These are phyloP conservation scores for Globisporangium uncinulatum DNA, from an alignment of 352 stramenopile species.

Conservation along the genomic window DNA sequence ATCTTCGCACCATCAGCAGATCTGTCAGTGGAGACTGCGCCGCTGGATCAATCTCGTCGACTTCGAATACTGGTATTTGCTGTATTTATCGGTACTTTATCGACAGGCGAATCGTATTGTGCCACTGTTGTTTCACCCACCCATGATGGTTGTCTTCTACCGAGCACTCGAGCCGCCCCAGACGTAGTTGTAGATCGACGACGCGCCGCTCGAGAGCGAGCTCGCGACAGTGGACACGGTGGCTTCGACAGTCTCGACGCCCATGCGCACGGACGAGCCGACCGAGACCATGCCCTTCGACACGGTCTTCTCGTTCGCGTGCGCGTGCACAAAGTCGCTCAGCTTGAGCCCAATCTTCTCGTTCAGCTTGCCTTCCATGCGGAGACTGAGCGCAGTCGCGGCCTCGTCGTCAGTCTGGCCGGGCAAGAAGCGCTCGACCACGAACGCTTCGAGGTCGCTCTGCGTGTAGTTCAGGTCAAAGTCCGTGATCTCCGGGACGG, in stretches of 20 bases:
- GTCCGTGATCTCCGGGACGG: slow-evolving; percentile 80
- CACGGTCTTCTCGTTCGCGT: slow-evolving; percentile 82
- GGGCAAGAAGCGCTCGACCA: slow-evolving; percentile 78
- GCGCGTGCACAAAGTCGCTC: slow-evolving; percentile 82
- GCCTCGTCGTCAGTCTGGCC: slow-evolving; percentile 80
- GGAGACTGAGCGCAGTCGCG: slow-evolving; percentile 69
- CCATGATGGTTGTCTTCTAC: background rate
- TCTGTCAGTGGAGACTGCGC: too few relatives aligned
- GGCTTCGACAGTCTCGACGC: slow-evolving; percentile 62
- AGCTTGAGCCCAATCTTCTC: slow-evolving; percentile 83
- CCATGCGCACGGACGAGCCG: slow-evolving; percentile 76
- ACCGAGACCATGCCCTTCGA: slow-evolving; percentile 78
- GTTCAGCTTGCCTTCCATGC: slow-evolving; percentile 86
- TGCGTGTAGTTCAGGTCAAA: slow-evolving; percentile 84
- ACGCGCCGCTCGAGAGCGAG: slow-evolving; percentile 65
- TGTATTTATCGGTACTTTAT: too few relatives aligned
- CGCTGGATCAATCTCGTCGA: too few relatives aligned
- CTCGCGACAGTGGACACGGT: slow-evolving; percentile 76
- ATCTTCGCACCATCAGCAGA: too few relatives aligned
- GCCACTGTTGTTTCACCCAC: background rate
- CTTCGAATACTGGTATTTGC: too few relatives aligned
- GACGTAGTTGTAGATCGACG: slow-evolving; percentile 85
- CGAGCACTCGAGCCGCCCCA: slow-evolving; percentile 30
- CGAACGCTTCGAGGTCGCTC: slow-evolving; percentile 75
- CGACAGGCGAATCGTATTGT: background rate